Base-by-base conservation (phyloP, 2,329 filamentous ascomycete genomes). In the Sclerotinia spermophila region DNA sequence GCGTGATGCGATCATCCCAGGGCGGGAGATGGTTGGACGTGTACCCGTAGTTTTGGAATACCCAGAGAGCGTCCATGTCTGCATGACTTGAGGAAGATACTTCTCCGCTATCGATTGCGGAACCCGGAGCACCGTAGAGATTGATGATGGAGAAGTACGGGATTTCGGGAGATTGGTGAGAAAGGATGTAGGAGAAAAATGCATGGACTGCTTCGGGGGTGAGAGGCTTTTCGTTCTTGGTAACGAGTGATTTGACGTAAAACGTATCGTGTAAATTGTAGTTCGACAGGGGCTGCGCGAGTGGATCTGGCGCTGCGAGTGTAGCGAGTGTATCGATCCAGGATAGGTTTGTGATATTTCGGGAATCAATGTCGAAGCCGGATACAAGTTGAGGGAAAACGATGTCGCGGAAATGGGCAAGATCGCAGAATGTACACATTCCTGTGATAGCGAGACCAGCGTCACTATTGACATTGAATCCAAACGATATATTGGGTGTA, bases 221-320 rank as follows among this genome's bases (percentile, higher is more conserved):
- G 7, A 75, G 62, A 1, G 73, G 73, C 0, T 45, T 55, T 13
- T 30, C 59, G 19, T 73, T 69, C n/a, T 70, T 72, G 15, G 64
- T 53, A 1, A 70, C 68, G 27, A 70, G 42, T 0, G 68, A 70
- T 61, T 70, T 70, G 45, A 62, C 68, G 15, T 70, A 70, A 40
- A 70, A 90, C 0, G 84, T 80, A 0, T 80, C 80, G 2, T 84
- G 82, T 0, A 85, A 71, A 19, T 60, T 67, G 48, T 76, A 76
- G 3, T n/a, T 69, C 17, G 53, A 59, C 81, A 82, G 73, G 85
- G 78, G 77, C 81, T 82, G 71, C 0, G 60, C 35, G 0, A 77
- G 61, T 3, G 71, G 48, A 42, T 70, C 71, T 1, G 67, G 64
- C 11, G 45, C 71, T 2, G 71, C 70, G 17, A 75, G 40, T 2